Evolutionary conservation across 441 rosid species (phyloP).

Genomic region (Populus hybrid): DNA sequence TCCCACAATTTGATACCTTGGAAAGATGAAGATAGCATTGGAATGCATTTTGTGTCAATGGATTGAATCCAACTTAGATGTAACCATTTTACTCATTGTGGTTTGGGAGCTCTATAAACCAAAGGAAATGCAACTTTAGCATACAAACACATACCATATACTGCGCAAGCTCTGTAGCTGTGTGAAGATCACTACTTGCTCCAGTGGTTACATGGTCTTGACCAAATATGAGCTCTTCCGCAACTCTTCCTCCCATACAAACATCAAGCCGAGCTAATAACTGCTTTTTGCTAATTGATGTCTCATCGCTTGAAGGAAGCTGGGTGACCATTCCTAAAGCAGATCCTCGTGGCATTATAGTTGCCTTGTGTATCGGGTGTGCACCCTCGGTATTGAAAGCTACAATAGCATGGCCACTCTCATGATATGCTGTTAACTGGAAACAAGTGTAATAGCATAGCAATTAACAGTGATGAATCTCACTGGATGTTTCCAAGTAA

Average conservation of each 20-base stretch:
- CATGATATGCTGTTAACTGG: slow-evolving; percentile 98
- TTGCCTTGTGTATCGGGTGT: slow-evolving; percentile 97
- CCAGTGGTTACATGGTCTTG: slow-evolving; percentile 88
- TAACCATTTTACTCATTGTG: neutral
- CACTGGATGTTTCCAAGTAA: neutral
- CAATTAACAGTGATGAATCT: slow-evolving; percentile 13
- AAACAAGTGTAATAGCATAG: slow-evolving; percentile 14
- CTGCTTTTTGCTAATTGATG: slow-evolving; percentile 92
- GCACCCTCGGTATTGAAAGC: slow-evolving; percentile 92
- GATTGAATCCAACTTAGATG: neutral
- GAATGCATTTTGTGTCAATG: neutral
- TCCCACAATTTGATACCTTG: slow-evolving; percentile 92
- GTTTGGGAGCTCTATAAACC: neutral
- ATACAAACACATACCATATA: slow-evolving; percentile 61
- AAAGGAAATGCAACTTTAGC: neutral
- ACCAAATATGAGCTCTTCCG: slow-evolving; percentile 97
- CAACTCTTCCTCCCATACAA: slow-evolving; percentile 99
- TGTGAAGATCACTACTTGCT: slow-evolving; percentile 88
- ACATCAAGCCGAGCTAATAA: slow-evolving; percentile 95
- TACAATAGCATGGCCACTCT: slow-evolving; percentile 97
- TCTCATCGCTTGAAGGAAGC: slow-evolving; percentile 93
- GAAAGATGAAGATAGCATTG: slow-evolving; percentile 7
- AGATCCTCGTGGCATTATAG: slow-evolving; percentile 98
- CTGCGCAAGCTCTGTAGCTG: slow-evolving; percentile 95
- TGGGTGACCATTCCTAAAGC: slow-evolving; percentile 99